phyloP scores from a whole-genome alignment of 75 land plant species.

The Isoetes taiwanensis region DNA sequence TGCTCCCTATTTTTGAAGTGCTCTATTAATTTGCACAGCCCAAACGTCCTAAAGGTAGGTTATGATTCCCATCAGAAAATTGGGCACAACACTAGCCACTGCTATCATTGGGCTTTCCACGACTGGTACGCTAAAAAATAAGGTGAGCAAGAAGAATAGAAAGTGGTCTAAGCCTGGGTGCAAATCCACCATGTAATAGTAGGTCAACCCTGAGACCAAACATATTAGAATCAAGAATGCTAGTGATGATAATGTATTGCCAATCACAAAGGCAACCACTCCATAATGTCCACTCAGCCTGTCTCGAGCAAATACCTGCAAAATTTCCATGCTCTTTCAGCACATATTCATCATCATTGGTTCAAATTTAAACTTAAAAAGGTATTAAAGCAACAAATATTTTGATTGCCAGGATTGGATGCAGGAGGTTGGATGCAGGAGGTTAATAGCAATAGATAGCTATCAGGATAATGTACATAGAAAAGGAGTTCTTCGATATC shows the following conservation, averaged over 20 bases:
- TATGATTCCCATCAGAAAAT: slow-evolving; percentile 98
- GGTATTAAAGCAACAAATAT: too few species aligned
- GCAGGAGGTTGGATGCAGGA: too few species aligned
- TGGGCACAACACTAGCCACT: slow-evolving; percentile 92
- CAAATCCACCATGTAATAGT: slow-evolving; percentile 83
- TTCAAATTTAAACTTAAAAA: too few species aligned
- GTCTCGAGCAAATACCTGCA: slow-evolving; percentile 90
- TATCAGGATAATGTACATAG: too few species aligned
- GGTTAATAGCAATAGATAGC: too few species aligned
- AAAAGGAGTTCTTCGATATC: too few species aligned
- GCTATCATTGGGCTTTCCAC: slow-evolving; percentile 99
- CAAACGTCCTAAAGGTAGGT: too few species aligned
- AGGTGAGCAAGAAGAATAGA: slow-evolving; percentile 57
- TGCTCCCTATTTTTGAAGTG: too few species aligned
- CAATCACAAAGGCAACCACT: slow-evolving; percentile 72
- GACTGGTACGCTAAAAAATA: slow-evolving; percentile 80
- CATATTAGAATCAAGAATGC: slow-evolving; percentile 76
- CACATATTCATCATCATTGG: too few species aligned
- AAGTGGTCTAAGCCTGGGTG: slow-evolving; percentile 87
- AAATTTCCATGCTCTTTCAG: too few species aligned
- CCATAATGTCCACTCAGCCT: slow-evolving; percentile 95
- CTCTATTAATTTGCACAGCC: too few species aligned
- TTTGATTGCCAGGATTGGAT: too few species aligned
- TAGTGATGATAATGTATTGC: slow-evolving; percentile 79
- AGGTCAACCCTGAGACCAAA: slow-evolving; percentile 48